Conservation (phyloP, 2,329 filamentous ascomycete species). For the Claviceps sorghi region DNA sequence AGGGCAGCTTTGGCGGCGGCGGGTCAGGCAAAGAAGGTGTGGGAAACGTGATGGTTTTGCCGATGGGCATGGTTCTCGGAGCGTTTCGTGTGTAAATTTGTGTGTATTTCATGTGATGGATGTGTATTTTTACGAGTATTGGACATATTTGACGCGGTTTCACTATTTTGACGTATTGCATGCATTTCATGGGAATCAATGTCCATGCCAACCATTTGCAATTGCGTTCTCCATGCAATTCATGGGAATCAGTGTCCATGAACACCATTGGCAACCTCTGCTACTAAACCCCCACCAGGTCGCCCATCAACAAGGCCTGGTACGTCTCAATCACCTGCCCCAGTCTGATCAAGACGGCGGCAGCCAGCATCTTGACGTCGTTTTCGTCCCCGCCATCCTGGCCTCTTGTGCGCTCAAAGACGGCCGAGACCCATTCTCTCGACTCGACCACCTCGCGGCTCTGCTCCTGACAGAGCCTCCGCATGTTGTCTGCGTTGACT, state of each 20-base stretch:
- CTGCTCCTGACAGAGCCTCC: conserved; percentile 57
- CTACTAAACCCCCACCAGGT: conserved; percentile 33
- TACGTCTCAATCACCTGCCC: conserved; percentile 73
- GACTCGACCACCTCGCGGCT: conserved; percentile 71
- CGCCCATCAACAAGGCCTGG: conserved; percentile 61
- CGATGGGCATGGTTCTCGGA: no score
- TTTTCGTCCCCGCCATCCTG: conserved; percentile 53
- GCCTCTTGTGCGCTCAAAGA: conserved; percentile 51
- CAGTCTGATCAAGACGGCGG: conserved; percentile 61
- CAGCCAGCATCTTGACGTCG: conserved; percentile 63
- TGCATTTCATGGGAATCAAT: not conserved
- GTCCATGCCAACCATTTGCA: not conserved
- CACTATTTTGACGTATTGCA: no score
- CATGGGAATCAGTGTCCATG: not conserved
- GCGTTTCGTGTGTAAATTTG: no score
- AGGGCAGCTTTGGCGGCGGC: no score
- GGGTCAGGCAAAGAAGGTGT: no score
- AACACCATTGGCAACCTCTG: not conserved
- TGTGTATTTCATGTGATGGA: no score
- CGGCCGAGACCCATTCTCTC: conserved; percentile 65
- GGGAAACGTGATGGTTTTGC: no score
- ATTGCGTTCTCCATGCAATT: no score
- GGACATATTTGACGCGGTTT: no score
- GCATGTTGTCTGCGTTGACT: conserved; percentile 59
- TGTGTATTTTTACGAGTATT: no score